Evolutionary conservation across 1,284 basidiomycete genomes (phyloP), one percentile per base, ranked within the genome.

Genomic region (Ganoderma lingzhi): DNA sequence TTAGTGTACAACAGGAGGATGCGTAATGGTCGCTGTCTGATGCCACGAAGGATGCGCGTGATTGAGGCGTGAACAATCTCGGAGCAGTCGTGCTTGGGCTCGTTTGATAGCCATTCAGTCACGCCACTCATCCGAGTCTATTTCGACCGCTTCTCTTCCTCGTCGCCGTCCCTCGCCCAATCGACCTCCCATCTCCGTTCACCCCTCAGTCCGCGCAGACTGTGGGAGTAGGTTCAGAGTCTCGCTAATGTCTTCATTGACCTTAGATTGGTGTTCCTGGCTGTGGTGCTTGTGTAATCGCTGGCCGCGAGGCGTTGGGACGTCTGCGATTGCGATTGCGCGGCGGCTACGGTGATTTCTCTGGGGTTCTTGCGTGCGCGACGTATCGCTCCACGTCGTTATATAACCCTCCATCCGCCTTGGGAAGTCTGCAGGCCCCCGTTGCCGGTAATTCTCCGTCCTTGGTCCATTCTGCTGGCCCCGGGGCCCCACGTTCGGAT

Each of bases 371-470:
- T 45, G 64, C 63, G 56, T 56, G 42, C 68, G 61, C 65, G 65
- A 65, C 72, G 65, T 23, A 23, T 68, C 70, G 67, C 71, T 64
- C 63, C 44, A 42, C 44, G 32, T 51, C 59, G 67, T 71, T 68
- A 67, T 64, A 71, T 73, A 70, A 63, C 63, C 60, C 67, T 67
- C 35, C 62, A n/a, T 44, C 67, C 64, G 44, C 63, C 72, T 75
- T 75, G 76, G 72, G 73, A 79, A 76, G 64, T 41, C 14, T 53
- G 59, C 53, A 61, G 67, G 65, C 69, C 68, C 73, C 64, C 70
- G 67, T 44, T 67, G 69, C 78, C 78, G 78, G 71, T 48, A 76
- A 76, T 79, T 76, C 72, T 78, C 78, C 78, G 78, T 61, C 58
- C 10, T n/a, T 35, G 62, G 53, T 30, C 62, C 28, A 28, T n/a